Conservation (phyloP, 257 asterid genomes). For the Solanum virginianum region DNA sequence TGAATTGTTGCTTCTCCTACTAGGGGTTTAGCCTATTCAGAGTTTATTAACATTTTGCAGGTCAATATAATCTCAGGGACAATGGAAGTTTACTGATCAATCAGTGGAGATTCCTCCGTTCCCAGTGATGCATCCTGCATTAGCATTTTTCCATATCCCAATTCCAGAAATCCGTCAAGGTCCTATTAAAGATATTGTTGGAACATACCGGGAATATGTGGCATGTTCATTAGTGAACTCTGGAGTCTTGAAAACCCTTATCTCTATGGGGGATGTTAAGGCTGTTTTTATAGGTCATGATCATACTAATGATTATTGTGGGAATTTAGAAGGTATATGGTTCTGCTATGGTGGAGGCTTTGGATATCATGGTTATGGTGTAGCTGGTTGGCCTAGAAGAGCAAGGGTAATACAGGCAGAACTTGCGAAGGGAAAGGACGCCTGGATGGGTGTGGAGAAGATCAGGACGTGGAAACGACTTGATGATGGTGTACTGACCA, state of each 20-base stretch:
- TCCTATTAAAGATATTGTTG: slow-evolving; percentile 49
- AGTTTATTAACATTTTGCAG: slow-evolving; percentile 40
- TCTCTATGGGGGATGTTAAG: slow-evolving; percentile 63
- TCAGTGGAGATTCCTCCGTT: background rate
- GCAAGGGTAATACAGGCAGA: slow-evolving; percentile 62
- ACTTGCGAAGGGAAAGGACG: slow-evolving; percentile 43
- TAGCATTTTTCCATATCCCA: slow-evolving; percentile 93
- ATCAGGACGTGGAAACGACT: slow-evolving; percentile 85
- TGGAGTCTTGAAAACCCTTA: slow-evolving; percentile 55
- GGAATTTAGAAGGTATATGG: slow-evolving; percentile 61
- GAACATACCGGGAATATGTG: slow-evolving; percentile 40
- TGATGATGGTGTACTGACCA: slow-evolving; percentile 44
- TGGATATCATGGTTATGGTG: slow-evolving; percentile 91
- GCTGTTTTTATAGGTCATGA: slow-evolving; percentile 90
- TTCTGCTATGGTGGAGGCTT: slow-evolving; percentile 94
- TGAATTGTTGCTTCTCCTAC: background rate
- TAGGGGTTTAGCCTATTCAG: slow-evolving; percentile 10
- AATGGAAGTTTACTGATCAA: slow-evolving; percentile 5
- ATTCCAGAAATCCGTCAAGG: slow-evolving; percentile 78
- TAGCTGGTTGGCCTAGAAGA: slow-evolving; percentile 66
- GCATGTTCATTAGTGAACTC: slow-evolving; percentile 69
- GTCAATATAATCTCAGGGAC: slow-evolving; percentile 45
- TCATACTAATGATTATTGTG: slow-evolving; percentile 89
- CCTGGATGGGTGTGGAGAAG: slow-evolving; percentile 56
- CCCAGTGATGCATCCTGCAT: slow-evolving; percentile 29